Conservation (phyloP, 108 stramenopile species). For the Hondaea fermentalgiana region DNA sequence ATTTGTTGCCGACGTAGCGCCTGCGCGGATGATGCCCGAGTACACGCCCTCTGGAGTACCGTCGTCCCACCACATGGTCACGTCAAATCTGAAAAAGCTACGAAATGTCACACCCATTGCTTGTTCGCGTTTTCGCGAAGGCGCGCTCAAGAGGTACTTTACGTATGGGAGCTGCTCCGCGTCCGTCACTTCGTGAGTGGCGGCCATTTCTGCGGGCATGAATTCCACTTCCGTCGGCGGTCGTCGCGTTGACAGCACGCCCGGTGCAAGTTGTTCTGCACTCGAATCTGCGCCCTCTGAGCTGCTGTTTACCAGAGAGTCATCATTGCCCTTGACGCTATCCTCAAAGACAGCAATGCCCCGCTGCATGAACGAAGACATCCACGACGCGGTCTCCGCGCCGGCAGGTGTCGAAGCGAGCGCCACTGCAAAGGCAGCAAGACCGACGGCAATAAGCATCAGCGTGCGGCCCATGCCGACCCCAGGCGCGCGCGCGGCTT, state of each 20-base stretch:
- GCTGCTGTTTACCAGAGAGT: no score
- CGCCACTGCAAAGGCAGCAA: no score
- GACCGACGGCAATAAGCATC: no score
- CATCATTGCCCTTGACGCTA: no score
- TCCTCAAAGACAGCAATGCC: no score
- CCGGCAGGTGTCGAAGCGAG: no score
- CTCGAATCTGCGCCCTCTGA: no score
- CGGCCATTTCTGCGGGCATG: slow-evolving; percentile 72
- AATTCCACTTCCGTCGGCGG: slow-evolving; percentile 82
- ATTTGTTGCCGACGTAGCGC: background rate
- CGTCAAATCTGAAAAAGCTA: background rate
- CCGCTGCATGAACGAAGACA: no score
- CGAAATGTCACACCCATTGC: slow-evolving; percentile 16
- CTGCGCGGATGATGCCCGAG: background rate
- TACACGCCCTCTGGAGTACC: background rate
- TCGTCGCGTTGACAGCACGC: background rate
- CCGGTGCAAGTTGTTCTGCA: no score
- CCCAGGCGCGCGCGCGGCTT: no score
- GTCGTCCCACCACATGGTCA: slow-evolving; percentile 11
- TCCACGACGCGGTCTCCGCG: no score
- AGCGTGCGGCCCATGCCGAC: no score
- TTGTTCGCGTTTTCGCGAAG: background rate
- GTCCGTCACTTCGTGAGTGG: slow-evolving; percentile 72
- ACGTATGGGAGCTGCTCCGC: slow-evolving; percentile 73
- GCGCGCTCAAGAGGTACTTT: background rate